A percentile compares a stretch with the other conserved stretches of the same genome.
Evolutionary conservation across 2,329 filamentous ascomycete genomes (phyloP).

Genomic region (Phialemoniopsis sp.): DNA sequence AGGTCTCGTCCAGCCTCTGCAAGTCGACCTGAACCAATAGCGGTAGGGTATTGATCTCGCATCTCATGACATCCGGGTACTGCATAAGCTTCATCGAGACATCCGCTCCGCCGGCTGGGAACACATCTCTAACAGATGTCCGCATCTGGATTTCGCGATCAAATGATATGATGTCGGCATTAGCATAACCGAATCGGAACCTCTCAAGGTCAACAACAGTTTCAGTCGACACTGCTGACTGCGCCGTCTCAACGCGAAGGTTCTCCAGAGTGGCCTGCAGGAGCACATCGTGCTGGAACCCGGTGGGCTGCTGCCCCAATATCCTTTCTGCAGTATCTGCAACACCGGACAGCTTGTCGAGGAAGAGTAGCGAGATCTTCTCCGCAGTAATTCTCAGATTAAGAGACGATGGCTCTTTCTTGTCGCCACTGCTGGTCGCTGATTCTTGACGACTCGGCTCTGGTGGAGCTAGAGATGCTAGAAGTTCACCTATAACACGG

Average conservation of each 20-base stretch:
- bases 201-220: constrained; percentile 46
- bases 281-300: constrained; percentile 41
- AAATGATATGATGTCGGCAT: constrained; percentile 61
- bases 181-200: constrained; percentile 57
- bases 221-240: constrained; percentile 19
- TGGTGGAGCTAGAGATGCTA: constrained; percentile 30
- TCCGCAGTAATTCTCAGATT: constrained; percentile 41
- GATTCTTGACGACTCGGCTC: constrained; percentile 17
- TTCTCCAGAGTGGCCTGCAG: constrained; percentile 45
- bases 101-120: constrained; percentile 53
- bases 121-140: constrained; percentile 54
- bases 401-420: constrained; percentile 16
- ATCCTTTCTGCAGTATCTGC: constrained; percentile 44
- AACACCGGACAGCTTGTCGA: constrained; percentile 49
- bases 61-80: constrained; percentile 36
- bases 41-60: constrained; percentile 72
- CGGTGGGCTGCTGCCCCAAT: constrained; percentile 30
- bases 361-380: constrained; percentile 49
- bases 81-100: constrained; percentile 49
- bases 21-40: constrained; percentile 74
- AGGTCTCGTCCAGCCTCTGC: constrained; percentile 76
- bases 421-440: constrained; percentile 6
- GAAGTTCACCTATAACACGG: constrained; percentile 44
- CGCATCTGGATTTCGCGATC: constrained; percentile 53
- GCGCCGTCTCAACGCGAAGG: constrained; percentile 26